Evolutionary conservation across 1,284 basidiomycete species (phyloP).

Genomic region (Phellinidium pouzarii): DNA sequence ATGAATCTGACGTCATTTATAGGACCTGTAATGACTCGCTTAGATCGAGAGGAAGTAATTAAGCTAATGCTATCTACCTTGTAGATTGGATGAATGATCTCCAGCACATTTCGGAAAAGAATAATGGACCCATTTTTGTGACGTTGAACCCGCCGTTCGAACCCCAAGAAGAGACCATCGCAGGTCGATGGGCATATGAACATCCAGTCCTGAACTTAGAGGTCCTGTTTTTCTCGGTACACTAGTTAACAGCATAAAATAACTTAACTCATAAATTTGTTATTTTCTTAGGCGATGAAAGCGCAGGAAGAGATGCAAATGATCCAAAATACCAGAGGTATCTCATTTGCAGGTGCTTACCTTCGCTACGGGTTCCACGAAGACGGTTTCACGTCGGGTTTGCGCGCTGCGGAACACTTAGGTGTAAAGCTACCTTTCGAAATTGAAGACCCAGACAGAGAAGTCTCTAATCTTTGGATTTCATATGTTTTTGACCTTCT

Average conservation of each 20-base stretch:
- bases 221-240: slow-evolving; percentile 29
- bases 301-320: slow-evolving; percentile 47
- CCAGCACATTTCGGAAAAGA: slow-evolving; percentile 55
- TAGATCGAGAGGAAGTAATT: not conserved
- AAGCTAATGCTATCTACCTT: slow-evolving; percentile 16
- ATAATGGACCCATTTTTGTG: slow-evolving; percentile 66
- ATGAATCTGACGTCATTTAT: slow-evolving; percentile 5
- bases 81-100: slow-evolving; percentile 76
- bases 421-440: slow-evolving; percentile 26
- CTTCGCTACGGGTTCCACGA: slow-evolving; percentile 78
- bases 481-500: slow-evolving; percentile 28
- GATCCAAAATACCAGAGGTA: slow-evolving; percentile 61
- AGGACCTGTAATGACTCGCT: slow-evolving; percentile 36
- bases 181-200: slow-evolving; percentile 56
- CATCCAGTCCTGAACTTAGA: slow-evolving; percentile 57
- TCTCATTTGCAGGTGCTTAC: slow-evolving; percentile 77
- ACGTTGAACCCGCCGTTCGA: slow-evolving; percentile 72
- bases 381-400: slow-evolving; percentile 69
- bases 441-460: slow-evolving; percentile 25
- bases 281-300: slow-evolving; percentile 40
- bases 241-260: not conserved
- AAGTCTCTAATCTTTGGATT: slow-evolving; percentile 19
- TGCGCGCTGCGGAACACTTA: slow-evolving; percentile 34
- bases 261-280: not conserved
- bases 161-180: slow-evolving; percentile 42